Conservation (phyloP, 2,329 filamentous ascomycete species). For the Colletotrichum endophyticum region DNA sequence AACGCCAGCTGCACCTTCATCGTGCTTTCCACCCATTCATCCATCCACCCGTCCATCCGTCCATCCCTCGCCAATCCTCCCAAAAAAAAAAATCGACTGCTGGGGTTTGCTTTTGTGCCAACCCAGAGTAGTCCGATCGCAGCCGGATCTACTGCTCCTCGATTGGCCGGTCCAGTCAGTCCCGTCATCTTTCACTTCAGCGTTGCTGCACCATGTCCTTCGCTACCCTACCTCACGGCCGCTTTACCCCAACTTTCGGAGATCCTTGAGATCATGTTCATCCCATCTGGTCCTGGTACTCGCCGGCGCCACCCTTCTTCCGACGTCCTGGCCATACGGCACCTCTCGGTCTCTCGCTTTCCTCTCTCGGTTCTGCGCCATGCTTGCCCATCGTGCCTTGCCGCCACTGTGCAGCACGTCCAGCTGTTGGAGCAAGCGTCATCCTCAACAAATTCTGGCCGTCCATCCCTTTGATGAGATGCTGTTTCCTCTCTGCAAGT, state of each 20-base stretch:
- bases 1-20: background rate
- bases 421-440: background rate
- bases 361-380: background rate
- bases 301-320: background rate
- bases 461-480: background rate
- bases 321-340: background rate
- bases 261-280: background rate
- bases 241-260: background rate
- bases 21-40: background rate
- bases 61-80: background rate
- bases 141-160: background rate
- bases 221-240: background rate
- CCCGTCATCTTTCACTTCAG: background rate
- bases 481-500: slow-evolving; percentile 14
- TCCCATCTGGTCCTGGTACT: background rate
- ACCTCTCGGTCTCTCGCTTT: background rate
- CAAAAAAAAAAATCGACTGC: background rate
- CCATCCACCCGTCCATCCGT: background rate
- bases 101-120: background rate
- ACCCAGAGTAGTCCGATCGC: background rate
- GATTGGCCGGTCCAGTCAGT: background rate
- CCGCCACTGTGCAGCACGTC: background rate
- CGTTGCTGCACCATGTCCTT: background rate
- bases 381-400: background rate
- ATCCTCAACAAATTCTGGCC: background rate